Evolutionary conservation across 2,329 filamentous ascomycete species (phyloP), one percentile per base, ranked within the genome.

Genomic region (Botryotinia globosa): DNA sequence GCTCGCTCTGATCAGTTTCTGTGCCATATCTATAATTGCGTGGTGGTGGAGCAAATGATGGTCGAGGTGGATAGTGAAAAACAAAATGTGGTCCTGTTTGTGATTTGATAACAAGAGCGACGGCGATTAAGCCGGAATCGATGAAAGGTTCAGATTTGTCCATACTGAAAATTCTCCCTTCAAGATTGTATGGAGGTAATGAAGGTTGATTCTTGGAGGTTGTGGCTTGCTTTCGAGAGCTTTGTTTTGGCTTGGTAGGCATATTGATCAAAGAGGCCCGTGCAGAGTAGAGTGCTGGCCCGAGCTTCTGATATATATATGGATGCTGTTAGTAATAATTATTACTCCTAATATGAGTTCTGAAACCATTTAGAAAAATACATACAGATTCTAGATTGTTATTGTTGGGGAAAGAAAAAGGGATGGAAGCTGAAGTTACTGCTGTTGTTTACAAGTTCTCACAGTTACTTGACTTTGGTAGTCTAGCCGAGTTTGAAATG

Each of bases 51-150:
- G 82, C 76, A 48, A 81, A 81, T 72, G 84, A 82, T 76, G 85
- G 81, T 78, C 84, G 82, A 77, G 90, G 87, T n/a, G 94, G 94
- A 79, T 96, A 96, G 82, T 97, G 93, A 82, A 94, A 97, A 78
- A 96, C 91, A 78, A 96, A 91, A 75, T 90, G 89, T 42, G 94
- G 92, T 25, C 94, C 93, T 77, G 93, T 91, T 76, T 91, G 89
- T 48, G 92, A 92, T 76, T 92, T 76, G 56, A 81, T 78, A 29
- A 79, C 75, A 20, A 81, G 73, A 3, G 77, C 77, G 59, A 81
- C 75, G 22, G 77, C 78, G 62, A 78, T 81, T 65, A 90, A 85
- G 75, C 85, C 87, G 61, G 87, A 84, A 77, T 88, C 86, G 25
- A 77, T 51, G 29, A 70, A 71, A 12, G 70, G 70, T 16, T 69